Base-by-base conservation (phyloP, 2,329 filamentous ascomycete genomes). In the Helotiales sp. region DNA sequence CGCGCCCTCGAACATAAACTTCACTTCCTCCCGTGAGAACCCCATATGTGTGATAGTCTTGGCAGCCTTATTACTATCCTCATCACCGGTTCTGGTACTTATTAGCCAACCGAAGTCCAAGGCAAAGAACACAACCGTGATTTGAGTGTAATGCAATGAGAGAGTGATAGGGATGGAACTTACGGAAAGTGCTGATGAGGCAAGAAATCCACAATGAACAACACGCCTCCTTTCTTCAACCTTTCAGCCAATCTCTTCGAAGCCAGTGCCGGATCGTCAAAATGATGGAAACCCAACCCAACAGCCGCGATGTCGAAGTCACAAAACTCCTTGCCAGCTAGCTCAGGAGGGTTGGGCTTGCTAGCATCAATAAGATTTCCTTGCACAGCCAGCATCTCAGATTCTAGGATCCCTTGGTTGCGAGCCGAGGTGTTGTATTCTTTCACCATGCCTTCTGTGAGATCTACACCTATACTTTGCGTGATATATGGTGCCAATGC, bases 381-480 rank as follows among this genome's bases (percentile, higher is more conserved):
- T 26, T 84, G 79, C 63, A 84, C 79, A 22, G 86, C 88, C 68
- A 77, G 77, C 83, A 90, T 87, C 69, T 88, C 85, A 4, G 83
- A 78, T 0, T 73, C 68, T 1, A 79, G 70, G 24, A 89, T 78
- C 1, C 85, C 87, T 78, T 87, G 83, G 68, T 85, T 84, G 40
- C 79, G 76, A 22, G 87, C 88, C 28, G 85, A 82, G 11, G 80
- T 78, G 75, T 93, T 93, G 80, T 90, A 94, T 6, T 83, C 81
- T 0, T 81, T 80, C 5, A 92, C 85, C 91, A 93, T 93, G 68
- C 87, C 87, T 69, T 88, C 84, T 0, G 90, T 90, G 64, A 93
- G 79, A 75, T 94, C 91, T 52, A 94, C 83, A 49, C 90, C 91
- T 17, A 89, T 79, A 57, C 87, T 86, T 70, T 89, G 83, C 0